Conservation (phyloP, 1,139 yeast genomes). For the Suhomyces atakaporum region DNA sequence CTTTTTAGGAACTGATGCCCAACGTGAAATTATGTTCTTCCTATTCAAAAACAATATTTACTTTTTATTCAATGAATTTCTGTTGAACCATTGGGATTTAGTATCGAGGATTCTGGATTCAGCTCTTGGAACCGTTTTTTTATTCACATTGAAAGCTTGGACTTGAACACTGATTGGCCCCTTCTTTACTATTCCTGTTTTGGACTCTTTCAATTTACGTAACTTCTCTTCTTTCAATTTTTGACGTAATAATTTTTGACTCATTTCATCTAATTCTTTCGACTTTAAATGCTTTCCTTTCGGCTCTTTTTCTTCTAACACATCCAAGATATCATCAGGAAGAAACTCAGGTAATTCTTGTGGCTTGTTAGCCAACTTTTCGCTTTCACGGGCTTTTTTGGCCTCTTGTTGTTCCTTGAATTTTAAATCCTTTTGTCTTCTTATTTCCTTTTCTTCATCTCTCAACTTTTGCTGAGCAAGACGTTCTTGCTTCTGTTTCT, state of each 20-base stretch:
- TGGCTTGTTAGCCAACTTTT: constrained; percentile 21
- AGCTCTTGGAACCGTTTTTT: constrained; percentile 47
- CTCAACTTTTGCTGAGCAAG: constrained; percentile 37
- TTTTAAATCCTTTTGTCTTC: constrained; percentile 50
- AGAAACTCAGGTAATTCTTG: constrained; percentile 50
- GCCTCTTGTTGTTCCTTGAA: constrained; percentile 52
- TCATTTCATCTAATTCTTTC: constrained; percentile 36
- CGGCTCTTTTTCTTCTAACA: constrained; percentile 19
- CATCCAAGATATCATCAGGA: constrained; percentile 50
- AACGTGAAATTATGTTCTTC: too few species aligned
- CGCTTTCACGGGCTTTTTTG: constrained; percentile 29
- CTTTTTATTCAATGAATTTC: constrained; percentile 51
- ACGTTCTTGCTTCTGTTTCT: constrained; percentile 35
- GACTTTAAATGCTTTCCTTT: constrained; percentile 40
- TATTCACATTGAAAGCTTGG: constrained; percentile 27
- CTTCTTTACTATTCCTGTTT: constrained; percentile 41
- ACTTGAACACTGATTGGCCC: constrained; percentile 62
- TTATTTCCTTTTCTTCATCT: constrained; percentile 45
- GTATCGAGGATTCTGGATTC: constrained; percentile 43
- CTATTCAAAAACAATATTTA: constrained; percentile 19
- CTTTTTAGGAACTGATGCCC: too few species aligned
- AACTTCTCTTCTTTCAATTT: constrained; percentile 43
- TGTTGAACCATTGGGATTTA: constrained; percentile 61
- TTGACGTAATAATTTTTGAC: constrained; percentile 24
- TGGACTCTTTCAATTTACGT: constrained; percentile 41